These are phyloP conservation scores for Vachellia collinsii DNA, from an alignment of 306 rosid species.

Conservation along the genomic window DNA sequence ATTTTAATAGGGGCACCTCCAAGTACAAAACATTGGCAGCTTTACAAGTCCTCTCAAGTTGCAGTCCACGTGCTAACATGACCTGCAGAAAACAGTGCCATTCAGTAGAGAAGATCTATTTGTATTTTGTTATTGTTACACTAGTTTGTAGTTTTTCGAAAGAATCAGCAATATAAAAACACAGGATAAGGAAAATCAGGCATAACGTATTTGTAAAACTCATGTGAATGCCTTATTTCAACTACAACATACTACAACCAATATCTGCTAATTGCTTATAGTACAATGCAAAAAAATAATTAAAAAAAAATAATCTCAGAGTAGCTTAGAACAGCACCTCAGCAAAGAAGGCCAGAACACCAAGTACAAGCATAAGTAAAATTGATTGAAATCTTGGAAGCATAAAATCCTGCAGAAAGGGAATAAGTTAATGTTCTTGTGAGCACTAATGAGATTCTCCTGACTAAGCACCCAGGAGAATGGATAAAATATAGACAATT, in stretches of 20 bases:
- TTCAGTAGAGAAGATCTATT: not conserved
- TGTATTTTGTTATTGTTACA: not conserved
- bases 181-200: not conserved
- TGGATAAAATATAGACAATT: not conserved
- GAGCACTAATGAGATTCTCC: slow-evolving; percentile 1
- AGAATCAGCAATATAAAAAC: not conserved
- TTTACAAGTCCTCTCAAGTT: slow-evolving; percentile 82
- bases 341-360: slow-evolving; percentile 72
- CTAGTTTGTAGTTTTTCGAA: not conserved
- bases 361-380: slow-evolving; percentile 58
- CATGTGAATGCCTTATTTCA: not conserved
- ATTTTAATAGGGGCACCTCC: slow-evolving; percentile 49
- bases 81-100: slow-evolving; percentile 48
- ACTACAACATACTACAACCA: not conserved
- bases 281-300: not conserved
- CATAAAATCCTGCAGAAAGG: slow-evolving; percentile 63
- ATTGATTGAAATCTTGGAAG: slow-evolving; percentile 59
- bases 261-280: slow-evolving; percentile 4
- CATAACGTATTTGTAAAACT: not conserved
- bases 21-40: slow-evolving; percentile 61
- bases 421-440: not conserved
- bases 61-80: slow-evolving; percentile 77
- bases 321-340: slow-evolving; percentile 59
- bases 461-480: not conserved
- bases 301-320: not conserved